Conservation (phyloP, 1,284 basidiomycete genomes). For the Pyrrhoderma lamaoense region DNA sequence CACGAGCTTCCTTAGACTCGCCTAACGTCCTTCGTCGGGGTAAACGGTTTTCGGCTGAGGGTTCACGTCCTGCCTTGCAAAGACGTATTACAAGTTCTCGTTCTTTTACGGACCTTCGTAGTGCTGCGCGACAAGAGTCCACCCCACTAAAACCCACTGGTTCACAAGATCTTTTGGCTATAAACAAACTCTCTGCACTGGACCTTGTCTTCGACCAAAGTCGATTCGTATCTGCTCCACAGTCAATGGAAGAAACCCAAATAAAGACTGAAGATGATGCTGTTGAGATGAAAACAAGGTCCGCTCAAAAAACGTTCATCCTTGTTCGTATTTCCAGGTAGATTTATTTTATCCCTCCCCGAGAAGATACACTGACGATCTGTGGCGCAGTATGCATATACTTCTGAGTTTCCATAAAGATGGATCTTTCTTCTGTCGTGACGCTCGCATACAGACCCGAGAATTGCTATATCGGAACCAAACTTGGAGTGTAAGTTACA, state of each 20-base stretch:
- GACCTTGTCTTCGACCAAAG: conserved; percentile 1
- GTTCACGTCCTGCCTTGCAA: conserved; percentile 8
- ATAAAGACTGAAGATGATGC: conserved; percentile 40
- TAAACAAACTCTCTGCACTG: neutral
- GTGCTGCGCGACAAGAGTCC: conserved; percentile 26
- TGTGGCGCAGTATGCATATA: conserved; percentile 46
- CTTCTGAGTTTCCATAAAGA: conserved; percentile 65
- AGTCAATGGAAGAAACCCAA: neutral
- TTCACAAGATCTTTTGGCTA: neutral
- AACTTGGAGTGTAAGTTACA: conserved; percentile 69
- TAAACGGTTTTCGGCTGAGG: conserved; percentile 20
- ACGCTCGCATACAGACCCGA: conserved; percentile 65
- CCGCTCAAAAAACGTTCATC: conserved; percentile 79
- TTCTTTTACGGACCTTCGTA: conserved; percentile 64
- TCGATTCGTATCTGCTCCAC: conserved; percentile 14
- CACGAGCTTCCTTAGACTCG: conserved; percentile 20
- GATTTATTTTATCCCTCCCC: conserved; percentile 24
- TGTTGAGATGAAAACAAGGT: conserved; percentile 69
- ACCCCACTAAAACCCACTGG: neutral
- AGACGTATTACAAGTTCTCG: conserved; percentile 52
- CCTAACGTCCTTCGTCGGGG: conserved; percentile 23
- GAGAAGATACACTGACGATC: conserved; percentile 10
- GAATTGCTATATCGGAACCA: conserved; percentile 80
- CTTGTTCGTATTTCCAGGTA: conserved; percentile 73
- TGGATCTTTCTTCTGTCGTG: conserved; percentile 64